Conservation (phyloP, 352 stramenopile genomes). For the Lagenidium giganteum region DNA sequence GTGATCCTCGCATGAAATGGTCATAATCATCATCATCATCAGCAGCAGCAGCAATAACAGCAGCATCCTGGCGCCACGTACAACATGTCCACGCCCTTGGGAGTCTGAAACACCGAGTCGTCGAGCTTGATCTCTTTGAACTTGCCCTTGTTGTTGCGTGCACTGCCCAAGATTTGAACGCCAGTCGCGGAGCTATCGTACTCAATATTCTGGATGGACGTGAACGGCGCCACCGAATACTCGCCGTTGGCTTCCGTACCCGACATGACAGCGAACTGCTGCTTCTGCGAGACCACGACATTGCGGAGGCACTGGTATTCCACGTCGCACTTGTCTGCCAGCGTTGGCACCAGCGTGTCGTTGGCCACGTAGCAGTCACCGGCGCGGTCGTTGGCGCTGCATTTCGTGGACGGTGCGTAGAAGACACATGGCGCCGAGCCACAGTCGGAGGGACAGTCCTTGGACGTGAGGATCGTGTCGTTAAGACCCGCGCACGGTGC, state of each 20-base stretch:
- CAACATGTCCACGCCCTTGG: slow-evolving; percentile 9
- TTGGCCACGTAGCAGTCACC: too few species aligned
- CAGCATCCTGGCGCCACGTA: too few species aligned
- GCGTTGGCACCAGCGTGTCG: too few species aligned
- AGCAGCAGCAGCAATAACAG: background rate
- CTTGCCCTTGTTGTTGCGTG: slow-evolving; percentile 29
- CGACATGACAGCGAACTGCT: slow-evolving; percentile 32
- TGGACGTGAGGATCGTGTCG: slow-evolving; percentile 45
- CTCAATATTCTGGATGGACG: slow-evolving; percentile 31
- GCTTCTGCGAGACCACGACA: slow-evolving; percentile 25
- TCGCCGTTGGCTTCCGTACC: slow-evolving; percentile 19
- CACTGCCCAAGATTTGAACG: slow-evolving; percentile 14
- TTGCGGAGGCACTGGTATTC: slow-evolving; percentile 56
- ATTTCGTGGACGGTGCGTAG: slow-evolving; percentile 40
- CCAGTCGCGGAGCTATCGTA: slow-evolving; percentile 23
- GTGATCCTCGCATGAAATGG: slow-evolving; percentile 29
- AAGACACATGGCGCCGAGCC: slow-evolving; percentile 34
- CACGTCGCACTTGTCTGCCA: slow-evolving; percentile 32
- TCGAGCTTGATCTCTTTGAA: slow-evolving; percentile 48
- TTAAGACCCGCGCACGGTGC: slow-evolving; percentile 32
- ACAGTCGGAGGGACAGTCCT: slow-evolving; percentile 33
- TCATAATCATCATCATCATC: slow-evolving; percentile 11
- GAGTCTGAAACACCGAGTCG: slow-evolving; percentile 49
- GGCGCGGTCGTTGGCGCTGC: too few species aligned
- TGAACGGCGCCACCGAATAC: slow-evolving; percentile 42